A percentile compares a stretch with the other conserved stretches of the same genome.
Conservation (phyloP, 2,329 filamentous ascomycete species). For the Cercospora sp. region DNA sequence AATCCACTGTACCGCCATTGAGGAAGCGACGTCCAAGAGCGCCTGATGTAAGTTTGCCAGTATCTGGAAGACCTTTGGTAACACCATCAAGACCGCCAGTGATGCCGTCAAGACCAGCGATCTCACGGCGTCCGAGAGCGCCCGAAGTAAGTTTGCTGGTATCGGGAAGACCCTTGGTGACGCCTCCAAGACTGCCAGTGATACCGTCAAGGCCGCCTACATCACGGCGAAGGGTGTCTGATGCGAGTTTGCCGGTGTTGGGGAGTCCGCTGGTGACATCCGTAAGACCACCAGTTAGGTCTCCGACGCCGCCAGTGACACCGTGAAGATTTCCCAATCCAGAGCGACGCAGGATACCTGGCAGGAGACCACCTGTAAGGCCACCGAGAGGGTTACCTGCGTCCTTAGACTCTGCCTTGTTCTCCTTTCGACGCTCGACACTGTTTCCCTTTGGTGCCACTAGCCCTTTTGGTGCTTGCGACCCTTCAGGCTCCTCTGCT, state of each 20-base stretch:
- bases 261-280: neutral
- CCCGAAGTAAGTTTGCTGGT: neutral
- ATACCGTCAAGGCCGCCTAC: neutral
- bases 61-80: neutral
- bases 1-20: neutral
- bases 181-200: neutral
- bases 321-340: neutral
- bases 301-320: neutral
- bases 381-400: neutral
- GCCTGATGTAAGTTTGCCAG: neutral
- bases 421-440: neutral
- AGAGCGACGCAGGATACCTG: neutral
- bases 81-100: neutral
- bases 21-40: neutral
- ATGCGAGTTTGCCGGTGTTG: neutral
- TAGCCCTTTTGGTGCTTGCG: no score
- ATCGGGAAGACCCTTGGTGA: neutral
- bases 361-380: neutral
- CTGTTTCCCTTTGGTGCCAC: no score
- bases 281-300: neutral
- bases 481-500: no score
- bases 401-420: neutral
- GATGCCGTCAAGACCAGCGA: neutral
- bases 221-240: neutral
- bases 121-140: neutral